These are phyloP conservation scores for Leucocoprinus leucothites DNA, from an alignment of 768 basidiomycete genomes.

Conservation along the genomic window DNA sequence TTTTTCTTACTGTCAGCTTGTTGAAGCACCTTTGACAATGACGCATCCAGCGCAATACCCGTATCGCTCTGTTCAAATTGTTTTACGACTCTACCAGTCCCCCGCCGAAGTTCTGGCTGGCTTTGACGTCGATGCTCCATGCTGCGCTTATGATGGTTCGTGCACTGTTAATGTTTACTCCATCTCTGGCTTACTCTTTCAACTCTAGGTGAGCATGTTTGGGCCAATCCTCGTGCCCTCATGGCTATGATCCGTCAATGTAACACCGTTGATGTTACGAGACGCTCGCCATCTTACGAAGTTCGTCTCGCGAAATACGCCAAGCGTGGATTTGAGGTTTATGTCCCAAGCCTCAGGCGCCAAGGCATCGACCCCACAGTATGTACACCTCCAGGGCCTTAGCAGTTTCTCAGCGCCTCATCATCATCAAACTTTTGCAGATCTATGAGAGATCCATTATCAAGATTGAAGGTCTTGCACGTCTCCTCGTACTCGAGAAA, in stretches of 20 bases:
- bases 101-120: conserved; percentile 66
- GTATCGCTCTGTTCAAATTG: conserved; percentile 64
- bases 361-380: conserved; percentile 59
- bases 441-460: conserved; percentile 59
- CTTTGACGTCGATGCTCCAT: conserved; percentile 66
- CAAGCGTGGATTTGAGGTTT: conserved; percentile 51
- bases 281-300: conserved; percentile 66
- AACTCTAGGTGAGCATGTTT: conserved; percentile 41
- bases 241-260: conserved; percentile 65
- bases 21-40: neutral
- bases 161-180: neutral
- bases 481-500: conserved; percentile 60
- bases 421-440: conserved; percentile 23
- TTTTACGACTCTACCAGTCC: conserved; percentile 59
- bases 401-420: neutral
- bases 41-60: conserved; percentile 52
- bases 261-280: conserved; percentile 59
- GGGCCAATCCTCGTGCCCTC: conserved; percentile 58
- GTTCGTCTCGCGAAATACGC: conserved; percentile 60
- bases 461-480: conserved; percentile 56
- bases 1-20: neutral
- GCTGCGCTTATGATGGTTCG: conserved; percentile 43
- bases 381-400: conserved; percentile 10
- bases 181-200: neutral
- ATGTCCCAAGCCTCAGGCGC: conserved; percentile 49